These are phyloP conservation scores for Carex arenaria DNA, from an alignment of 202 grass and related monocot genomes.

Conservation along the genomic window DNA sequence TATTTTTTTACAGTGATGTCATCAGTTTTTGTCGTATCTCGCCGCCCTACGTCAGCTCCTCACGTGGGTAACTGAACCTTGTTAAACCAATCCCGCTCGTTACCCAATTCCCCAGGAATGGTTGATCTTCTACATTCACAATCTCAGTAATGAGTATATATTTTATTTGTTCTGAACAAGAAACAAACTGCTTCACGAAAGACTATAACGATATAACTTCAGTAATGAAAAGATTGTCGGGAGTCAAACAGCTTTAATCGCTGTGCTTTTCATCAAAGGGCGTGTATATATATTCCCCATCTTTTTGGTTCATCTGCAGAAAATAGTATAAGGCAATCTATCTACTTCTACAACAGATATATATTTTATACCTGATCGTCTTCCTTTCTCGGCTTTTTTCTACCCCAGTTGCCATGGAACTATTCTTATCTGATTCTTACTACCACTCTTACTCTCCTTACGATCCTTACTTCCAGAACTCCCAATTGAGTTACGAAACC, in stretches of 20 bases:
- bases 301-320: background rate
- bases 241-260: background rate
- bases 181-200: background rate
- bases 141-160: background rate
- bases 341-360: background rate
- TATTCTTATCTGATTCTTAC: conserved; percentile 10
- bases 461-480: background rate
- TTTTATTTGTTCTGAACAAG: background rate
- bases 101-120: background rate
- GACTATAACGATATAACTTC: background rate
- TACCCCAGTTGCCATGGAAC: conserved; percentile 11
- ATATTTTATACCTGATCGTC: conserved; percentile 4
- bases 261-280: background rate
- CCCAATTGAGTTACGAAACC: background rate
- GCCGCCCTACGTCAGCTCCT: conserved; percentile 68
- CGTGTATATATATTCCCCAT: conserved; percentile 14
- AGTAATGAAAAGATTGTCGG: background rate
- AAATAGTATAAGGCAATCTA: conserved; percentile 1
- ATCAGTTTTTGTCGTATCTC: conserved; percentile 1
- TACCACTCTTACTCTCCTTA: background rate
- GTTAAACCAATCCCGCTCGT: conserved; percentile 10
- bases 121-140: background rate
- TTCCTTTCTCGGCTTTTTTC: background rate
- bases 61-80: conserved; percentile 32
- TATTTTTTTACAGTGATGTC: background rate